Conservation (phyloP, 2,329 filamentous ascomycete species). For the Venturia aucupariae region DNA sequence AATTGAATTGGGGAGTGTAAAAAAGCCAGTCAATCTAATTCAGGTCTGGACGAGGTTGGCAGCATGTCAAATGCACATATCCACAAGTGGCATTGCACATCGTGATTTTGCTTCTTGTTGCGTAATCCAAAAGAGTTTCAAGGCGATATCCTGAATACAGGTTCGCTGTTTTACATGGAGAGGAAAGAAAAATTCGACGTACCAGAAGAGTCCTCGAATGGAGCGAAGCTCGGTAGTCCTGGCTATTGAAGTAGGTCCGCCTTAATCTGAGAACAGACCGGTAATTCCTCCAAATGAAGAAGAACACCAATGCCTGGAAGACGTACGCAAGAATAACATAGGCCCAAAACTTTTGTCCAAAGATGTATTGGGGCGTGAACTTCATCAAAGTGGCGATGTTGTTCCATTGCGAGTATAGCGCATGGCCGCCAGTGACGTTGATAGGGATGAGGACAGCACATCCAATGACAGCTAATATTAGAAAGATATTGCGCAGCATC, state of each 20-base stretch:
- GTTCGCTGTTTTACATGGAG: not conserved
- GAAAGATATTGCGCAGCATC: constrained; percentile 89
- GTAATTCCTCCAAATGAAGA: constrained; percentile 89
- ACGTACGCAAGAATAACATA: constrained; percentile 51
- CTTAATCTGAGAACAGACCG: constrained; percentile 61
- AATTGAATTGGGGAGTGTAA: not conserved
- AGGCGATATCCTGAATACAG: not conserved
- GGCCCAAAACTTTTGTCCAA: constrained; percentile 45
- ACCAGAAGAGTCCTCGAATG: constrained; percentile 59
- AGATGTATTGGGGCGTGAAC: constrained; percentile 48
- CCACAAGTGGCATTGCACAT: not conserved
- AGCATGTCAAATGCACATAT: too few species aligned
- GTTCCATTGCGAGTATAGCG: constrained; percentile 18
- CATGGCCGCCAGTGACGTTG: constrained; percentile 45
- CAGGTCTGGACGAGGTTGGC: too few species aligned
- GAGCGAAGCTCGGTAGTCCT: constrained; percentile 80
- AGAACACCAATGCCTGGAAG: constrained; percentile 64
- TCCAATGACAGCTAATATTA: constrained; percentile 61
- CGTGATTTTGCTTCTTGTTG: not conserved
- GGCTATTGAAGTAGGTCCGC: constrained; percentile 70
- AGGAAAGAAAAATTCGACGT: not conserved
- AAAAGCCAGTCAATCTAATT: not conserved
- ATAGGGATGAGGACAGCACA: constrained; percentile 72
- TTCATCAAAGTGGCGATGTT: constrained; percentile 38
- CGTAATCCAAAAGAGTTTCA: not conserved